A percentile compares a stretch with the other conserved stretches of the same genome.
Conservation (phyloP, 768 basidiomycete species). For the Paxillus rubicundulus region DNA sequence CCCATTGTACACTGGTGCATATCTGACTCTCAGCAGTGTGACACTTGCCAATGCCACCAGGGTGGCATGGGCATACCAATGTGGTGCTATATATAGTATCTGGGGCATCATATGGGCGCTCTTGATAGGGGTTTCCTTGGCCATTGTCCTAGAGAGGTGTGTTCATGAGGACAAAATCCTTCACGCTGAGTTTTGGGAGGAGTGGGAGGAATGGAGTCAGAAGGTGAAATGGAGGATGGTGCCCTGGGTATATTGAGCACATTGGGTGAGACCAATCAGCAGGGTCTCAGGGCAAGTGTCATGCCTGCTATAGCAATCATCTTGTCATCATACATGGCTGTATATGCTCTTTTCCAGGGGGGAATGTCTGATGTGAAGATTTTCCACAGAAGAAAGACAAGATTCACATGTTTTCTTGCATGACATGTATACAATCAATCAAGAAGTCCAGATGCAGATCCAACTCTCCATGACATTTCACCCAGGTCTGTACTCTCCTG, state of each 20-base stretch:
- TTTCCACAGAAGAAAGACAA: no score
- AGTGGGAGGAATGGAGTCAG: constrained; percentile 15
- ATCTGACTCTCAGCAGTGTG: constrained; percentile 2
- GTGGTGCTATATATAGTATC: neutral
- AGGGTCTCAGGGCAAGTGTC: no score
- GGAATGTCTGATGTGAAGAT: no score
- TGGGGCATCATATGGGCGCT: constrained; percentile 10
- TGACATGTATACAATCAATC: no score
- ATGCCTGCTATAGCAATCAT: no score
- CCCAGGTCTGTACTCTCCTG: neutral
- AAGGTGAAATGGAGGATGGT: constrained; percentile 8
- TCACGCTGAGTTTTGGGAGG: constrained; percentile 3
- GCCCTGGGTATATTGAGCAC: constrained; percentile 11
- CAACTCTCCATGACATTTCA: neutral
- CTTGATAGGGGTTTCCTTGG: neutral
- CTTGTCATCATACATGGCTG: no score
- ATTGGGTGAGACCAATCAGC: no score
- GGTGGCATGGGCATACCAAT: constrained; percentile 16
- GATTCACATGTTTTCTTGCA: no score
- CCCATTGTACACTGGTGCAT: constrained; percentile 9
- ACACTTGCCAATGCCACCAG: constrained; percentile 6
- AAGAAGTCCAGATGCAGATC: neutral
- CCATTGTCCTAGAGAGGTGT: constrained; percentile 6
- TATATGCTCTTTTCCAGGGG: no score
- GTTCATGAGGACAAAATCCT: constrained; percentile 6